Conservation (phyloP, 2,329 filamentous ascomycete genomes). For the Beauveria caledonica region DNA sequence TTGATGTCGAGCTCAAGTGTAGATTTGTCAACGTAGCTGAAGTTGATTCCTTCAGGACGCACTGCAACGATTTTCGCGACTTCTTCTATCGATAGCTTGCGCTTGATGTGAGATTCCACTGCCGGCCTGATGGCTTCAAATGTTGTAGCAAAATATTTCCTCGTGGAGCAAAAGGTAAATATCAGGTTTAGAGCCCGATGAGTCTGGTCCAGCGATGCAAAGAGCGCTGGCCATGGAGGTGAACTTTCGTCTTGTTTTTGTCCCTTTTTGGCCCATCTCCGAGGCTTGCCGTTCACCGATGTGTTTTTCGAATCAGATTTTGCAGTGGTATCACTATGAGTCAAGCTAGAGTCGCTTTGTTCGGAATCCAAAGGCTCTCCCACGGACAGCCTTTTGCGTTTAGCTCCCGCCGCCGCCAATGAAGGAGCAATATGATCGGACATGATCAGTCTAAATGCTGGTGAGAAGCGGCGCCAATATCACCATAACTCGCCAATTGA, state of each 20-base stretch:
- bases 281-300: not conserved
- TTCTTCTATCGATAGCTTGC: slow-evolving; percentile 63
- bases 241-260: slow-evolving; percentile 11
- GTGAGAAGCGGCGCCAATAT: not conserved
- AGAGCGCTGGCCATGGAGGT: slow-evolving; percentile 62
- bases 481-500: not conserved
- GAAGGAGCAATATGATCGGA: not conserved
- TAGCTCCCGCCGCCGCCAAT: not conserved
- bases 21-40: slow-evolving; percentile 78
- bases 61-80: slow-evolving; percentile 74
- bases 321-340: not conserved
- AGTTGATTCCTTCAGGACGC: slow-evolving; percentile 69
- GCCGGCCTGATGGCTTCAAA: slow-evolving; percentile 80
- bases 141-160: slow-evolving; percentile 86
- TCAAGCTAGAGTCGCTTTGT: not conserved
- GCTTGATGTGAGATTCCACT: slow-evolving; percentile 75
- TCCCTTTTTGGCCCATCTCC: not conserved
- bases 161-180: slow-evolving; percentile 88
- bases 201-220: slow-evolving; percentile 64
- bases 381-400: not conserved
- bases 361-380: not conserved
- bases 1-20: slow-evolving; percentile 73
- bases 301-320: not conserved
- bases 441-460: not conserved
- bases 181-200: slow-evolving; percentile 85